Evolutionary conservation across 169 alveolate species (phyloP), one percentile per base, ranked within the genome.

Genomic region (Sarcocystis neurona): DNA sequence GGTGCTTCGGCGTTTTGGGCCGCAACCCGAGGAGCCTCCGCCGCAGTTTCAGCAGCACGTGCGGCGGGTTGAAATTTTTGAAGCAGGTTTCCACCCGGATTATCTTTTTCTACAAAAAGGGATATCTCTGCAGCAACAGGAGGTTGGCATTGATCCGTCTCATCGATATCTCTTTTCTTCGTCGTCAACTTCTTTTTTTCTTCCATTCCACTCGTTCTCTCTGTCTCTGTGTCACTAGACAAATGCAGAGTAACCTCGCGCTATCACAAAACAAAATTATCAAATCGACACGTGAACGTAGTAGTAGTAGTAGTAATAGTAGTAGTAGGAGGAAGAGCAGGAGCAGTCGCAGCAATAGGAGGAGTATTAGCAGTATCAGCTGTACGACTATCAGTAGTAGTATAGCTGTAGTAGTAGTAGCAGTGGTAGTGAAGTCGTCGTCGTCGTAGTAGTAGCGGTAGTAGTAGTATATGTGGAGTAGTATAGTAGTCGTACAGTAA

Each of bases 21-120:
- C 82, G 18, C 58, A 72, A 18, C 56, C 82, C n/a, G 43, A n/a
- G 20, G 82, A 72, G 53, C 58, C 56, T 0, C 82, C 82, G 34
- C 41, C 56, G n/a, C 58, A 72, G 82, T 53, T 72, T 20, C 43
- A n/a, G 41, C 58, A 72, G 20, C 82, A 72, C 82, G 56, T 72
- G 30, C 12, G 82, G n/a, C 58, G 82, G 3, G 82, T 72, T 15
- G 82, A n/a, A 1, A 46, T 75, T 2, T 39, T 39, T 27, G 84
- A 75, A 44, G 66, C 66, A 0, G 84, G 84, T 66, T 39, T 18
- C 66, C 84, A 75, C 46, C 84, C 84, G 2, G 84, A 75, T 66
- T 46, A 44, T 47, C 68, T 75, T 10, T 75, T 75, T 23, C 27
- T 75, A 8, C 60, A 8, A 20, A 58, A 58, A 5, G 23, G 48